Percentiles rank a stretch among this genome's conserved stretches.
Evolutionary conservation across 768 basidiomycete genomes (phyloP).

Genomic region (Mycena galericulata): DNA sequence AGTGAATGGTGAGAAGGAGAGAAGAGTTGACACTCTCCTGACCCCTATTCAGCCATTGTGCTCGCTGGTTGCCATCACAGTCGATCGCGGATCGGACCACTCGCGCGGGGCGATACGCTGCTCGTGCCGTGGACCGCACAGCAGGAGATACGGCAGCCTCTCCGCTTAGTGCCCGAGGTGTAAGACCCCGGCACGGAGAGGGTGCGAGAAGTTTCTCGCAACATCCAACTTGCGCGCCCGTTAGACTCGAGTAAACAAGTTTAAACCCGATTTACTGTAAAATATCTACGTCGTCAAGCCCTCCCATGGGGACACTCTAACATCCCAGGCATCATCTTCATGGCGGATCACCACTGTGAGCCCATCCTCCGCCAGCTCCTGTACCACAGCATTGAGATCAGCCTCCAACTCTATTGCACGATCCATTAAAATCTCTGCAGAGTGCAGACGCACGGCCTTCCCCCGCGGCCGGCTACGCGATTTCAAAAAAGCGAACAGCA

Average conservation of each 20-base stretch:
- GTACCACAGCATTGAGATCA: slow-evolving; percentile 11
- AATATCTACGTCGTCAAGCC: background rate
- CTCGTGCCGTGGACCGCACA: too few relatives aligned
- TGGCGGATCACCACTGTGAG: slow-evolving; percentile 1
- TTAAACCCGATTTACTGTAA: too few relatives aligned
- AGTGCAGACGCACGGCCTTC: background rate
- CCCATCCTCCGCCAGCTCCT: slow-evolving; percentile 11
- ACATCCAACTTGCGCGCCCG: too few relatives aligned
- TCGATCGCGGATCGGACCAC: too few relatives aligned
- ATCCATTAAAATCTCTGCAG: slow-evolving; percentile 19
- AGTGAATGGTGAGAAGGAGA: background rate
- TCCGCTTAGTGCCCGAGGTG: too few relatives aligned
- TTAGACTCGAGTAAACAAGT: too few relatives aligned
- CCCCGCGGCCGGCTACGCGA: slow-evolving; percentile 7
- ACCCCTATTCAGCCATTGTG: background rate
- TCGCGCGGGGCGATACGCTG: too few relatives aligned
- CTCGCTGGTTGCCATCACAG: background rate
- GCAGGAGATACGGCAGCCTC: too few relatives aligned
- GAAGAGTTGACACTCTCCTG: background rate
- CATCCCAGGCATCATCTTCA: slow-evolving; percentile 30
- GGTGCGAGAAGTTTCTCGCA: too few relatives aligned
- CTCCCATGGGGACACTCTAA: slow-evolving; percentile 30
- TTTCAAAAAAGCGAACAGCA: slow-evolving; percentile 12
- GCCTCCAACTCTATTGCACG: slow-evolving; percentile 15
- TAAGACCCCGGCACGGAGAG: too few relatives aligned